Evolutionary conservation across 2,329 filamentous ascomycete species (phyloP).

Genomic region (Shiraia sp.): DNA sequence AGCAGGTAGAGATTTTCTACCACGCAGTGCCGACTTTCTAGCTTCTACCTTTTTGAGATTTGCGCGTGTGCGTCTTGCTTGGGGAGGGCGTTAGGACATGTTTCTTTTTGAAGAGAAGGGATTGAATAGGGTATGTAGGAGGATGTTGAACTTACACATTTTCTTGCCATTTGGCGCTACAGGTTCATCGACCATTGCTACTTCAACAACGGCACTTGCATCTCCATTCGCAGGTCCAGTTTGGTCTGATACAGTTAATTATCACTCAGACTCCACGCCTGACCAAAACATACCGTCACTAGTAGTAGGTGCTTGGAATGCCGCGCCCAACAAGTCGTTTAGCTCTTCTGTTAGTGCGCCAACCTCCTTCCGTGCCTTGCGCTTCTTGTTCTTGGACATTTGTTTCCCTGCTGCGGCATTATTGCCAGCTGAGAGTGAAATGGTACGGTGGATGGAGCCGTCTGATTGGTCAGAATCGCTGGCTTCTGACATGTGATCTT

Average conservation of each 20-base stretch:
- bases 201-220: no score
- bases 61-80: neutral
- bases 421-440: slow-evolving; percentile 19
- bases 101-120: neutral
- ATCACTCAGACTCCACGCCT: slow-evolving; percentile 2
- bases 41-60: no score
- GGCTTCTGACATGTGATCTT: slow-evolving; percentile 16
- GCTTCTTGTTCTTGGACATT: slow-evolving; percentile 16
- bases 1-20: no score
- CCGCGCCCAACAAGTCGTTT: slow-evolving; percentile 18
- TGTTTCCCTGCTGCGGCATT: slow-evolving; percentile 8
- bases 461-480: slow-evolving; percentile 32
- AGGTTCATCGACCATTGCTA: no score
- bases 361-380: slow-evolving; percentile 12
- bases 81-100: neutral
- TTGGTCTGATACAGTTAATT: no score
- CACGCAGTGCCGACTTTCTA: no score
- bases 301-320: slow-evolving; percentile 12
- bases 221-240: no score
- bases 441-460: slow-evolving; percentile 20
- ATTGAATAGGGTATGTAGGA: neutral
- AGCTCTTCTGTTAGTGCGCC: slow-evolving; percentile 25
- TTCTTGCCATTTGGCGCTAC: slow-evolving; percentile 22
- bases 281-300: slow-evolving; percentile 12
- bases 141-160: slow-evolving; percentile 25